Evolutionary conservation across 257 asterid genomes (phyloP), one percentile per base, ranked within the genome.

Genomic region (Gentiana dahurica): DNA sequence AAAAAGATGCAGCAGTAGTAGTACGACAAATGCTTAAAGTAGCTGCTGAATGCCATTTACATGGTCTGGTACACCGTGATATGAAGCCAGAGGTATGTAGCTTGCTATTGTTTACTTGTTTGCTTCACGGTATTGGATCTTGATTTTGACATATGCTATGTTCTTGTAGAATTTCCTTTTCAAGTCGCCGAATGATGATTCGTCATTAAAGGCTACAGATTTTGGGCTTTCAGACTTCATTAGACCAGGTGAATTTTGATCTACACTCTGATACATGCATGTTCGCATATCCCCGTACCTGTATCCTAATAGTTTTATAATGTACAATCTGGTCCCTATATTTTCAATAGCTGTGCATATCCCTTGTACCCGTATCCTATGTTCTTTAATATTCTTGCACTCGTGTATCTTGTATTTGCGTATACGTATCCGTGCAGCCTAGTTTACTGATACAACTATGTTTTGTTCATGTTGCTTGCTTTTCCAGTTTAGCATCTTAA

Each of bases 21-120:
- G 97, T 90, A 24, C 71, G 97, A 63, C 97, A 90, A 71, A 90
- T 90, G 97, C 85, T 90, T 32, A 90, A 90, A 72, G 97, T 90
- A 54, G 96, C 97, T 38, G 97, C 96, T 2, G 91, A 90, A 73
- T 90, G 97, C 79, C 97, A 90, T 78, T 77, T 90, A 74, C 96
- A 90, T 49, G 96, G 96, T 69, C 75, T 86, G 73, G 97, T 90
- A 63, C 97, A 90, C 79, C 96, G 97, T 58, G 97, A 90, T 73
- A 84, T 90, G 97, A 90, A 90, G 71, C 97, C 97, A 4, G 97
- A 90, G 94, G 97, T 86, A 74, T 59, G 68, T 59, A 58, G 54
- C 10, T 49, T 62, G 53, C 48, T 43, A 35, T 12, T 46, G 45
- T 5, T 0, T 24, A 35, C 61, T 60, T 49, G 10, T 51, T 13